A percentile compares a stretch with the other conserved stretches of the same genome.
These are phyloP conservation scores for Setaria italica DNA, from an alignment of 202 grass and related monocot genomes.

Conservation along the genomic window DNA sequence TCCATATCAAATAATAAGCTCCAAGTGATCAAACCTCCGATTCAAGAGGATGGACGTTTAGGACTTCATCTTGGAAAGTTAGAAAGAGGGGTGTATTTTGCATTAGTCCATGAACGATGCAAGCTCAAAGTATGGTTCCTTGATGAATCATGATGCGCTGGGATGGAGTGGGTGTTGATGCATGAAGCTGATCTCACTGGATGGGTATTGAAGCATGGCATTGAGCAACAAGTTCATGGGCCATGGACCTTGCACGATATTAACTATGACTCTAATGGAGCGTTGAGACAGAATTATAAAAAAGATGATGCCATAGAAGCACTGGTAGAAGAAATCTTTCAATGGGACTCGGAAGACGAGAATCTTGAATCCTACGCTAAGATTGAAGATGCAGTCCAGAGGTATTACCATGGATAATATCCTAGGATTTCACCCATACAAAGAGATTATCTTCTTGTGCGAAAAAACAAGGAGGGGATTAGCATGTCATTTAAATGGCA, in stretches of 20 bases:
- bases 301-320: background rate
- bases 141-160: no score
- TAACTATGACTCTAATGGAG: background rate
- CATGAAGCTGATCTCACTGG: background rate
- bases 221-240: background rate
- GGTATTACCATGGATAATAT: background rate
- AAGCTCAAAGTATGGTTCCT: background rate
- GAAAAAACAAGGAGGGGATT: background rate
- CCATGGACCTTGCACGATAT: background rate
- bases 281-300: no score
- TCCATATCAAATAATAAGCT: no score
- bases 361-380: background rate
- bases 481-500: background rate
- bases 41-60: no score
- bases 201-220: no score
- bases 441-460: slow-evolving; percentile 11
- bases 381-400: background rate
- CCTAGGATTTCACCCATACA: slow-evolving; percentile 13
- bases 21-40: no score
- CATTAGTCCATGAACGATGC: background rate
- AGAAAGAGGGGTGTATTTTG: background rate
- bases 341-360: background rate
- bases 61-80: background rate
- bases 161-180: background rate
- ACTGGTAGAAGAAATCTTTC: background rate